Percentiles rank a stretch among this genome's conserved stretches.
These are phyloP conservation scores for Pythium brachiatum DNA, from an alignment of 352 stramenopile species.

Conservation along the genomic window DNA sequence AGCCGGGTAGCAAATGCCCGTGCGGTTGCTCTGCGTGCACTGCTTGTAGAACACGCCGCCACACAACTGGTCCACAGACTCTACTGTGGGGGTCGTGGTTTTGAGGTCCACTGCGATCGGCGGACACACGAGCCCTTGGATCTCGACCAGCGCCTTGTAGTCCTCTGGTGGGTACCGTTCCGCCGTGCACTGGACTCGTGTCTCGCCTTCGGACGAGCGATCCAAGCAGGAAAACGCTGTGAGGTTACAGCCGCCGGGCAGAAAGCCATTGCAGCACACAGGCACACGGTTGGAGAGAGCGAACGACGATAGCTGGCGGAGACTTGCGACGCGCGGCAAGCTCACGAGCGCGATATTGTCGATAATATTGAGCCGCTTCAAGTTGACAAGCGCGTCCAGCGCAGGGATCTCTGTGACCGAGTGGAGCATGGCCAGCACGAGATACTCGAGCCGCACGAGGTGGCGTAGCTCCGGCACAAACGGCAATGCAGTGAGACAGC, in stretches of 20 bases:
- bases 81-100: not conserved
- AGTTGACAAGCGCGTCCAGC: constrained; percentile 1
- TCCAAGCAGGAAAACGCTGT: constrained; percentile 12
- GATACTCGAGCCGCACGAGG: constrained; percentile 15
- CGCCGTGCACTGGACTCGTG: not conserved
- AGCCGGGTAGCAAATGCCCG: constrained; percentile 15
- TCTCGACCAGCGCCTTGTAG: not conserved
- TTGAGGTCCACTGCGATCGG: constrained; percentile 1
- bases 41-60: constrained; percentile 19
- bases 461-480: not conserved
- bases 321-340: not conserved
- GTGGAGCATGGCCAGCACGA: constrained; percentile 14
- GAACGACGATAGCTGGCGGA: not conserved
- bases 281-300: constrained; percentile 1
- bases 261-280: constrained; percentile 23
- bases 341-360: not conserved
- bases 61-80: not conserved
- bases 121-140: not conserved
- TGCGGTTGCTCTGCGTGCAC: not conserved
- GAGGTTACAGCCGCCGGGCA: constrained; percentile 15
- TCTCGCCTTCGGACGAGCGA: constrained; percentile 5
- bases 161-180: not conserved
- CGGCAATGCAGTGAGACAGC: not conserved
- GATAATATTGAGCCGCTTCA: constrained; percentile 12
- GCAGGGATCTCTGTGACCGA: constrained; percentile 13